Evolutionary conservation across 164 flowering plant species (phyloP), one percentile per base, ranked within the genome.

Genomic region (Platanus orientalis): DNA sequence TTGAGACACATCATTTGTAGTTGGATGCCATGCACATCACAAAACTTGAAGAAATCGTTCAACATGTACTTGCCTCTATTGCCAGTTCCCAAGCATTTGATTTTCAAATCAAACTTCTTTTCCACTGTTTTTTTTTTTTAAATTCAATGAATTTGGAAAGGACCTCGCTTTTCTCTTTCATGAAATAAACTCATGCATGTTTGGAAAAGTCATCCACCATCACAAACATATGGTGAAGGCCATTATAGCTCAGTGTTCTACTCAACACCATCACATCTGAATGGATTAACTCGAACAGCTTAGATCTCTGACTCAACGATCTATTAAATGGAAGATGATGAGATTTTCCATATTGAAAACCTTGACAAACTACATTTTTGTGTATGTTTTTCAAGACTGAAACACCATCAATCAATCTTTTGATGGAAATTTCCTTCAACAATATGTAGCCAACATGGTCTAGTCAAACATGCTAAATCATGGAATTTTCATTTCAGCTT

Each of bases 1-100:
- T n/a, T n/a, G n/a, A n/a, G 69, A 60, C 69, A 73, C 1, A 62
- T 60, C 69, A 73, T 64, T 73, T 73, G 76, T 7, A 66, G 17
- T 13, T 7, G 26, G 34, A 73, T 67, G 14, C 69, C 69, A 58
- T 72, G 39, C 21, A 50, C 54, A 1, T 21, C 9, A 51, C 67
- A 58, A 52, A 32, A 69, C 1, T 49, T 5, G 9, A 42, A 12
- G 48, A 69, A 69, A 1, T 69, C 27, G 17, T n/a, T n/a, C n/a
- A n/a, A n/a, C n/a, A n/a, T n/a, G n/a, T n/a, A n/a, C n/a, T n/a
- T n/a, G n/a, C n/a, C 61, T 29, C 54, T 70, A 66, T 69, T 58
- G 47, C 52, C 66, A 51, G 58, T 26, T n/a, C 48, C 17, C 4
- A 60, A 20, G 30, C 62, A 51, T 30, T 45, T 65, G 64, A 77